Conservation (phyloP, 2,329 filamentous ascomycete species). For the Penicillium sp. region DNA sequence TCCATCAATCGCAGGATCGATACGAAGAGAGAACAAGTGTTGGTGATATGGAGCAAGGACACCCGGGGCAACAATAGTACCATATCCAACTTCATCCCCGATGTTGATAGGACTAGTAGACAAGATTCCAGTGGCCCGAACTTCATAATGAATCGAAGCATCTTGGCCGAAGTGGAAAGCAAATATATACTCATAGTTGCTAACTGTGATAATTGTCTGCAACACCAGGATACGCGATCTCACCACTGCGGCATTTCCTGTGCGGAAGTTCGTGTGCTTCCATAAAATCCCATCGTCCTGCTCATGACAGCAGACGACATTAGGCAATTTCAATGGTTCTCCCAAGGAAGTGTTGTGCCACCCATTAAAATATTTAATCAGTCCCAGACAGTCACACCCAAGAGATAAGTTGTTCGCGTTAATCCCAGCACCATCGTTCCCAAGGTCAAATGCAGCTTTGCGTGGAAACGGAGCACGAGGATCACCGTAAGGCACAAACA, state of each 20-base stretch:
- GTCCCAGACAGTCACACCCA: slow-evolving; percentile 47
- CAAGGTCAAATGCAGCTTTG: slow-evolving; percentile 48
- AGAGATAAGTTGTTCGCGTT: slow-evolving; percentile 43
- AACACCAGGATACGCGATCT: slow-evolving; percentile 36
- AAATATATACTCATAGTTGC: slow-evolving; percentile 48
- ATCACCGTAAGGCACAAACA: slow-evolving; percentile 49
- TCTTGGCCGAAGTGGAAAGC: slow-evolving; percentile 44
- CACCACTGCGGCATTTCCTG: slow-evolving; percentile 34
- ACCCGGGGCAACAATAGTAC: slow-evolving; percentile 42
- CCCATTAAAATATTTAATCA: slow-evolving; percentile 46
- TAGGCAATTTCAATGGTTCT: slow-evolving; percentile 39
- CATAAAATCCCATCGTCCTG: slow-evolving; percentile 41
- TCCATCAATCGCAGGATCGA: slow-evolving; percentile 45
- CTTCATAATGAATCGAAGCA: slow-evolving; percentile 42
- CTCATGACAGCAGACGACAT: slow-evolving; percentile 46
- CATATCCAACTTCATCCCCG: slow-evolving; percentile 35
- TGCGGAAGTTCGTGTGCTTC: slow-evolving; percentile 44
- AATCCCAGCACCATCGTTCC: slow-evolving; percentile 44
- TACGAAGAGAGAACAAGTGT: slow-evolving; percentile 46
- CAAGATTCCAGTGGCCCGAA: slow-evolving; percentile 48
- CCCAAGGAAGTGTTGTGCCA: slow-evolving; percentile 38
- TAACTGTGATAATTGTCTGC: slow-evolving; percentile 44
- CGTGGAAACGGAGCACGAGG: slow-evolving; percentile 41
- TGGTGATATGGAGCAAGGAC: slow-evolving; percentile 47
- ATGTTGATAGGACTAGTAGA: slow-evolving; percentile 41